phyloP scores from a whole-genome alignment of 2,329 filamentous ascomycete species.

The Macrophomina pseudophaseolina region DNA sequence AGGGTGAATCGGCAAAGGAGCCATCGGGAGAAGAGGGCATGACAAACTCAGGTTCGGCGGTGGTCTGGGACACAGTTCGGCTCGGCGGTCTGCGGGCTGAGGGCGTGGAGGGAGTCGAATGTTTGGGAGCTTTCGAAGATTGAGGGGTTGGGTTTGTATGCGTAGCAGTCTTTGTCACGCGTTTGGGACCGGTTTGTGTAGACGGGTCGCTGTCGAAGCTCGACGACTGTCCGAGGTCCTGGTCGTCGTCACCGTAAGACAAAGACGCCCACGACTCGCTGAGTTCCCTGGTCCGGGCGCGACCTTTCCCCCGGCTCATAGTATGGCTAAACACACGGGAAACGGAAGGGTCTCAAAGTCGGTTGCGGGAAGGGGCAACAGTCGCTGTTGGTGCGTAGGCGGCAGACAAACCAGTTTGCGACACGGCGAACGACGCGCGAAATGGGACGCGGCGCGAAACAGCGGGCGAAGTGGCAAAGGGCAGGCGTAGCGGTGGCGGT shows the following conservation, averaged over 20 bases:
- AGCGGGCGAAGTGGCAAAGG: slow-evolving; percentile 15
- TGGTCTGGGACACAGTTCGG: slow-evolving; percentile 28
- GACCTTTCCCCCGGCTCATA: slow-evolving; percentile 21
- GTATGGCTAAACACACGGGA: not conserved
- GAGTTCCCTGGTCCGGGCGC: slow-evolving; percentile 30
- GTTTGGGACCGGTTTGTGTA: not conserved
- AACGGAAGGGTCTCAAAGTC: not conserved
- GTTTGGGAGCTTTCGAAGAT: slow-evolving; percentile 23
- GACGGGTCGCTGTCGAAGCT: slow-evolving; percentile 2
- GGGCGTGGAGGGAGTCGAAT: slow-evolving; percentile 23
- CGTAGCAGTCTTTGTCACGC: not conserved
- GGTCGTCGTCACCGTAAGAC: slow-evolving; percentile 32
- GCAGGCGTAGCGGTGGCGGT: not conserved
- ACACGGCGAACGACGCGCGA: not conserved
- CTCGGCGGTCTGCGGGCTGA: slow-evolving; percentile 3
- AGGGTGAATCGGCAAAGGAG: slow-evolving; percentile 31
- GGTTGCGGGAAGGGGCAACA: not conserved
- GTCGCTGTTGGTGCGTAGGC: not conserved
- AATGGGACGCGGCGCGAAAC: slow-evolving; percentile 1
- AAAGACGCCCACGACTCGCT: slow-evolving; percentile 43
- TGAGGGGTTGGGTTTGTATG: not conserved
- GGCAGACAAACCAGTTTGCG: slow-evolving; percentile 9
- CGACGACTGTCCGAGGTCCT: slow-evolving; percentile 31
- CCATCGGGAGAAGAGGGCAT: slow-evolving; percentile 46
- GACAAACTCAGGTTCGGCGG: slow-evolving; percentile 47